Evolutionary conservation across 306 rosid genomes (phyloP).

Genomic region (Cucurbita moschata): DNA sequence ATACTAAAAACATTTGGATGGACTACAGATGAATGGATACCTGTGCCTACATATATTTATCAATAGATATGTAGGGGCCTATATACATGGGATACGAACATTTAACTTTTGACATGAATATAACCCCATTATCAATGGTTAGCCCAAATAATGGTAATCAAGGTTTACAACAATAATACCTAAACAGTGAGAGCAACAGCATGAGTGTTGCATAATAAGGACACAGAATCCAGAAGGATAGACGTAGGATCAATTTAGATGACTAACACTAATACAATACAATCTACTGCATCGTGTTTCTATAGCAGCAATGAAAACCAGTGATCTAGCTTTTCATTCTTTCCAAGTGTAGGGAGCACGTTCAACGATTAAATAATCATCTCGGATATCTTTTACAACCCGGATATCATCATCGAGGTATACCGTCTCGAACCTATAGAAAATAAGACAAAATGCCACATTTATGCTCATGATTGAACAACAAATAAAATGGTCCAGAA

Average conservation of each 20-base stretch:
- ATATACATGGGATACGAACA: too few relatives aligned
- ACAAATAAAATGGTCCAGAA: neutral
- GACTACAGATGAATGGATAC: too few relatives aligned
- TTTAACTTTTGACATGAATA: too few relatives aligned
- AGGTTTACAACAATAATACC: neutral
- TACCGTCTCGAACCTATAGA: conserved; percentile 54
- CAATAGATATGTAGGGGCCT: too few relatives aligned
- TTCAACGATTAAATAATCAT: conserved; percentile 74
- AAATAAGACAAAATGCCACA: neutral
- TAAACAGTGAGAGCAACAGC: neutral
- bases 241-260: neutral
- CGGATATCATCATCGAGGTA: conserved; percentile 67
- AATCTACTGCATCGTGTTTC: neutral
- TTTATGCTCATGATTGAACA: neutral
- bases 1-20: too few relatives aligned
- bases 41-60: too few relatives aligned
- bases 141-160: too few relatives aligned
- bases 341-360: conserved; percentile 63
- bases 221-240: neutral
- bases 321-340: conserved; percentile 30
- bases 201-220: neutral
- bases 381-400: conserved; percentile 70
- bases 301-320: neutral
- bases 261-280: neutral
- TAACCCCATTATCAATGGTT: too few relatives aligned